Percentiles rank a stretch among this genome's conserved stretches.
Evolutionary conservation across 2,329 filamentous ascomycete species (phyloP).

Genomic region (Beauveria scarabaeidicola): DNA sequence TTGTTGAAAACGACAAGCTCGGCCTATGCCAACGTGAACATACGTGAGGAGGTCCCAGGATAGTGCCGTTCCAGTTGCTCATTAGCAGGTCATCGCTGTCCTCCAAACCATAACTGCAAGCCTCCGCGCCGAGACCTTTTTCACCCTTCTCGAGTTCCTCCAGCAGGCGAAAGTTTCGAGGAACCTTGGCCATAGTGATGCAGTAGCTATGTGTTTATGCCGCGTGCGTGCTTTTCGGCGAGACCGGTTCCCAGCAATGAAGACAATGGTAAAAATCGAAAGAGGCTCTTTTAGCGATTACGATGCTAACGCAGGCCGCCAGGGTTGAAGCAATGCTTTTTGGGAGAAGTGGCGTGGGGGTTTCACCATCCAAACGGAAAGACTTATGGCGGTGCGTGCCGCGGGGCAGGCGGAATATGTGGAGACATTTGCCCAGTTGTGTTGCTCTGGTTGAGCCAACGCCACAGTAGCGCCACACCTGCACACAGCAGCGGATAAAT

Average conservation of each 20-base stretch:
- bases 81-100: conserved; percentile 92
- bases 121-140: conserved; percentile 92
- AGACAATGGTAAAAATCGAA: not conserved
- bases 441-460: not conserved
- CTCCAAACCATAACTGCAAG: conserved; percentile 92
- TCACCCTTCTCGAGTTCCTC: conserved; percentile 99
- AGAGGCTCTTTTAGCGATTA: not conserved
- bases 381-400: not conserved
- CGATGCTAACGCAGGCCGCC: not conserved
- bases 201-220: not conserved
- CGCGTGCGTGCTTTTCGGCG: not conserved
- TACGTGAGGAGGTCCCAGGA: conserved; percentile 92
- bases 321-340: not conserved
- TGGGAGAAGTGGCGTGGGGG: not conserved
- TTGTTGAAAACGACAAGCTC: not conserved
- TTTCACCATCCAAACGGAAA: not conserved
- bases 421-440: not conserved
- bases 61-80: conserved; percentile 98
- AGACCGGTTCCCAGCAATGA: not conserved
- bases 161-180: conserved; percentile 90
- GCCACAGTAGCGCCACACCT: too few relatives aligned
- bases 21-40: conserved; percentile 25
- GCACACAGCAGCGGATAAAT: not conserved
- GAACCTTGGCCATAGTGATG: conserved; percentile 52
- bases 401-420: conserved; percentile 5